Evolutionary conservation across 164 flowering plant species (phyloP).

Genomic region (Chloranthus sessilifolius): DNA sequence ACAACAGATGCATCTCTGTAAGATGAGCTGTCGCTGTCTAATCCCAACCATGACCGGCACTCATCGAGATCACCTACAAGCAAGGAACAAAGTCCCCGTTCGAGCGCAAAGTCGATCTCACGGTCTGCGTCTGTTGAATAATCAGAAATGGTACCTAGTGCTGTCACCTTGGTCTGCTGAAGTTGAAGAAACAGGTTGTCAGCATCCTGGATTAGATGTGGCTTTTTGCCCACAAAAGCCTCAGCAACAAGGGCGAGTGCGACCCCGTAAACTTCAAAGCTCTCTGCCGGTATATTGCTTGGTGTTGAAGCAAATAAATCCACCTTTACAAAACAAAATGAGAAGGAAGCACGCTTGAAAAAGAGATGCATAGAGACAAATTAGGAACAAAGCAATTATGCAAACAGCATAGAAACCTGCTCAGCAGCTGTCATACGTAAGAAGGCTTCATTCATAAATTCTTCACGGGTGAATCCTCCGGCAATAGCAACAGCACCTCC

Average conservation of each 20-base stretch:
- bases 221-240: constrained; percentile 80
- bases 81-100: constrained; percentile 91
- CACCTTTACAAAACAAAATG: constrained; percentile 40
- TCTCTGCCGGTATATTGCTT: constrained; percentile 78
- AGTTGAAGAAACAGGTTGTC: constrained; percentile 85
- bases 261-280: constrained; percentile 92
- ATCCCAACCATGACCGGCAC: constrained; percentile 88
- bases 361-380: background rate
- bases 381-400: background rate
- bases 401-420: constrained; percentile 45
- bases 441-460: constrained; percentile 89
- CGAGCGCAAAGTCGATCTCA: constrained; percentile 83
- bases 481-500: constrained; percentile 90
- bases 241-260: constrained; percentile 95
- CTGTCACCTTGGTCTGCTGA: constrained; percentile 61
- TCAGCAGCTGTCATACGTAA: constrained; percentile 81
- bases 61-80: constrained; percentile 88
- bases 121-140: constrained; percentile 37
- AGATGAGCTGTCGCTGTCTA: constrained; percentile 65
- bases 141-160: constrained; percentile 31
- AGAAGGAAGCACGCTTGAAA: constrained; percentile 1
- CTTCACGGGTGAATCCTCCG: constrained; percentile 95
- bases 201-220: constrained; percentile 78
- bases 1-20: constrained; percentile 74
- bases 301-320: constrained; percentile 88